phyloP scores from a whole-genome alignment of 257 asterid genomes.

The Schizonepeta tenuifolia region DNA sequence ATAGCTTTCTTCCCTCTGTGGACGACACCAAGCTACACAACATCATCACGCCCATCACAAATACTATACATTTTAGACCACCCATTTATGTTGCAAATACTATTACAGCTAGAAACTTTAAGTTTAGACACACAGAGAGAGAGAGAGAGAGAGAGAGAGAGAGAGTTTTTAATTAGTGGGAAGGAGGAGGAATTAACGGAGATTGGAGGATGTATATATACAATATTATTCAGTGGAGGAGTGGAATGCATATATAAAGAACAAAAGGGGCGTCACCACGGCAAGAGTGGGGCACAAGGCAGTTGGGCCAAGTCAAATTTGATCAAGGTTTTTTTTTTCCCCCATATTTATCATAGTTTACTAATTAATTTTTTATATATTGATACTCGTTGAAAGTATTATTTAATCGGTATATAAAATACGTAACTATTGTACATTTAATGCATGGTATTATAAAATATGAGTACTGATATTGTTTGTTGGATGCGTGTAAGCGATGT shows the following conservation, averaged over 20 bases:
- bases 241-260: neutral
- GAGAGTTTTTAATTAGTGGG: constrained; percentile 1
- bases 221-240: neutral
- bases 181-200: constrained; percentile 14
- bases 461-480: neutral
- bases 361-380: neutral
- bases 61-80: constrained; percentile 1
- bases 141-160: neutral
- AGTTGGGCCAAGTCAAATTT: constrained; percentile 50
- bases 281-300: constrained; percentile 25
- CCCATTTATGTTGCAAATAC: constrained; percentile 32
- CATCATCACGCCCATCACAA: constrained; percentile 31
- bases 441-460: neutral
- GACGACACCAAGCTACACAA: constrained; percentile 35
- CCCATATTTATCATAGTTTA: neutral
- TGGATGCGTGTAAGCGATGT: neutral
- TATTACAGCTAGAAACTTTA: neutral
- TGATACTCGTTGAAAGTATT: neutral
- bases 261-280: constrained; percentile 27
- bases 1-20: constrained; percentile 47
- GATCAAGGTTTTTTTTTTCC: constrained; percentile 28
- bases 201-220: constrained; percentile 21
- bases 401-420: neutral
- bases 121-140: neutral
- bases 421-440: neutral